A percentile compares a stretch with the other conserved stretches of the same genome.
These are phyloP conservation scores for sorghum (Sorghum bicolor) DNA, from an alignment of 176 grass and related monocot genomes.

Conservation along the genomic window DNA sequence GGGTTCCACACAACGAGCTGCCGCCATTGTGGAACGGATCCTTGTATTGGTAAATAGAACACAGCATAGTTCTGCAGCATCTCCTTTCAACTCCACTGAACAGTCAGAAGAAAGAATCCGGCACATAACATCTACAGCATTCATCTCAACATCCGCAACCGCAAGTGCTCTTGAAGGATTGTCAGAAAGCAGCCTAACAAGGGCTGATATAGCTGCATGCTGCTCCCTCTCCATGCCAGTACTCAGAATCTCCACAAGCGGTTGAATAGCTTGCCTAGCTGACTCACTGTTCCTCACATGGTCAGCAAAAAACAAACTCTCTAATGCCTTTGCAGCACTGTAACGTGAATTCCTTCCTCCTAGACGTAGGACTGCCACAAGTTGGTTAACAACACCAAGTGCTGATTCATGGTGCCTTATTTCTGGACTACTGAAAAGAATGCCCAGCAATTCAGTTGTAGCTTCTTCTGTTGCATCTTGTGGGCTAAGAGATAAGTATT, in stretches of 20 bases:
- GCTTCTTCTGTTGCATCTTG: constrained; percentile 97
- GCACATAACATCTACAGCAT: constrained; percentile 92
- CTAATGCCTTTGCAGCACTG: constrained; percentile 97
- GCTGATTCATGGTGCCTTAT: constrained; percentile 93
- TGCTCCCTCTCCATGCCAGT: constrained; percentile 95
- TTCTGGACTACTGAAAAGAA: constrained; percentile 81
- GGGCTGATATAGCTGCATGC: constrained; percentile 97
- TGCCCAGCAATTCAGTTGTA: constrained; percentile 85
- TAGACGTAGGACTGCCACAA: constrained; percentile 93
- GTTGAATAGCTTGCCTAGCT: constrained; percentile 90
- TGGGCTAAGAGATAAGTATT: constrained; percentile 93
- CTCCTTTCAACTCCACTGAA: constrained; percentile 95
- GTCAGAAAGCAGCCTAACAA: constrained; percentile 86
- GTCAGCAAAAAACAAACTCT: constrained; percentile 92
- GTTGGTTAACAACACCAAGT: constrained; percentile 88
- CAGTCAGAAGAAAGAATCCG: constrained; percentile 84
- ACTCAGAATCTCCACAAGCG: constrained; percentile 96
- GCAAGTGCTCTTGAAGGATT: constrained; percentile 92
- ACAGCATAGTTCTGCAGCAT: constrained; percentile 91
- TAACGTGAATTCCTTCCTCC: constrained; percentile 97
- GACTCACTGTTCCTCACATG: constrained; percentile 95
- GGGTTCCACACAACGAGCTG: constrained; percentile 91
- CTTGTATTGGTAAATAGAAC: constrained; percentile 95
- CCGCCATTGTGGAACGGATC: constrained; percentile 91
- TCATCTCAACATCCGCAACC: constrained; percentile 94